Percentiles rank a stretch among this genome's conserved stretches.
Conservation (phyloP, 768 basidiomycete genomes). For the Boletus speciosus region DNA sequence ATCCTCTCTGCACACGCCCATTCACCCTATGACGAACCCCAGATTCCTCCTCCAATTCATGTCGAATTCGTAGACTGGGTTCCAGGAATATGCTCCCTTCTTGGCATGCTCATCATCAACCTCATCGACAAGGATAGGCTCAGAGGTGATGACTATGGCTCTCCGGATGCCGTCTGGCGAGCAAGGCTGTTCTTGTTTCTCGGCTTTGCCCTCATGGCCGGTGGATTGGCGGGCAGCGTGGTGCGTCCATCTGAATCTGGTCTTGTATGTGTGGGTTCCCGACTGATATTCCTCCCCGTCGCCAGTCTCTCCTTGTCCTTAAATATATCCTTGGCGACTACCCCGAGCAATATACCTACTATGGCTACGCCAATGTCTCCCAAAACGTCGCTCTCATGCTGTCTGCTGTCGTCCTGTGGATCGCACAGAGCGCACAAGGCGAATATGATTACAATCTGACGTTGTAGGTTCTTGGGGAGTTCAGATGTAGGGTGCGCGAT, state of each 20-base stretch:
- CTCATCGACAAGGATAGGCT: slow-evolving; percentile 93
- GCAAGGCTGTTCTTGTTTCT: slow-evolving; percentile 89
- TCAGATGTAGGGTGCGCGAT: neutral
- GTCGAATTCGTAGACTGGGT: slow-evolving; percentile 96
- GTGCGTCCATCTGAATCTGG: slow-evolving; percentile 46
- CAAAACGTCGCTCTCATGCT: slow-evolving; percentile 86
- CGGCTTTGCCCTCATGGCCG: slow-evolving; percentile 96
- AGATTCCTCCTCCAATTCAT: slow-evolving; percentile 69
- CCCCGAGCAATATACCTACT: slow-evolving; percentile 76
- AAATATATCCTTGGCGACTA: slow-evolving; percentile 82
- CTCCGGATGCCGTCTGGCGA: slow-evolving; percentile 84
- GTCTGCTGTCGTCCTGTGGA: slow-evolving; percentile 86
- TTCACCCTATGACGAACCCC: slow-evolving; percentile 66
- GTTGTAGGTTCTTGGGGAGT: slow-evolving; percentile 36
- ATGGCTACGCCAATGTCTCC: slow-evolving; percentile 93
- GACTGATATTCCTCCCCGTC: neutral
- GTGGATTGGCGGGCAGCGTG: slow-evolving; percentile 94
- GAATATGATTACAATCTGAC: slow-evolving; percentile 95
- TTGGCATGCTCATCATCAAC: slow-evolving; percentile 91
- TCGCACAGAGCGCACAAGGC: slow-evolving; percentile 77
- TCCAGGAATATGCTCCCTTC: slow-evolving; percentile 88
- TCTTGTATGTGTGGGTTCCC: neutral
- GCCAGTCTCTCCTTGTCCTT: slow-evolving; percentile 80
- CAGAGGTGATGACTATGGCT: slow-evolving; percentile 76
- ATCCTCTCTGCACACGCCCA: slow-evolving; percentile 86